Conservation (phyloP, 1,139 yeast genomes). For the Zygoascus sp. region DNA sequence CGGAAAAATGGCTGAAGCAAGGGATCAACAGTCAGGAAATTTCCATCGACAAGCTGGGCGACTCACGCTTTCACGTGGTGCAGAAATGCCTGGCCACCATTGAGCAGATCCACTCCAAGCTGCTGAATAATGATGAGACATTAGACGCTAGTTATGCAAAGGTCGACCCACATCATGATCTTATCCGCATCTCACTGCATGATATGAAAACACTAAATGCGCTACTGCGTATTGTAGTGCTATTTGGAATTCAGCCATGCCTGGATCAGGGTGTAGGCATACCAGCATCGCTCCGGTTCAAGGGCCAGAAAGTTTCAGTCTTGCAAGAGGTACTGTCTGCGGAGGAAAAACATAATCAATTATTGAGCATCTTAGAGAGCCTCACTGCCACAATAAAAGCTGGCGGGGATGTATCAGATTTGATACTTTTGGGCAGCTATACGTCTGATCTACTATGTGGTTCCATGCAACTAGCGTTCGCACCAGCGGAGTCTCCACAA, state of each 20-base stretch:
- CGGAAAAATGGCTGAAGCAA: conserved; percentile 21
- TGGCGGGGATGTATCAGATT: conserved; percentile 52
- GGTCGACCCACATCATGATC: conserved; percentile 23
- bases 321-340: conserved; percentile 1
- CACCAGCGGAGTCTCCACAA: conserved; percentile 18
- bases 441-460: conserved; percentile 62
- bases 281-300: conserved; percentile 55
- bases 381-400: conserved; percentile 51
- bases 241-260: conserved; percentile 68
- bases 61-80: conserved; percentile 13
- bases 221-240: conserved; percentile 56
- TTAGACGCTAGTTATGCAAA: neutral
- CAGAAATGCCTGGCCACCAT: conserved; percentile 13
- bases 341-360: conserved; percentile 24
- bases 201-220: conserved; percentile 73
- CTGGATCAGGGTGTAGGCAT: conserved; percentile 56
- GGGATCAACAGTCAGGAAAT: conserved; percentile 2
- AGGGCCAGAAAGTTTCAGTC: conserved; percentile 31
- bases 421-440: conserved; percentile 40
- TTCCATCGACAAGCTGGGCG: neutral
- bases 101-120: conserved; percentile 14
- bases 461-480: conserved; percentile 47
- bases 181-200: conserved; percentile 72
- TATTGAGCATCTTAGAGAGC: conserved; percentile 38
- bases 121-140: neutral